Base-by-base conservation (phyloP, 345 rosid genomes). In the Microthlaspi erraticum region DNA sequence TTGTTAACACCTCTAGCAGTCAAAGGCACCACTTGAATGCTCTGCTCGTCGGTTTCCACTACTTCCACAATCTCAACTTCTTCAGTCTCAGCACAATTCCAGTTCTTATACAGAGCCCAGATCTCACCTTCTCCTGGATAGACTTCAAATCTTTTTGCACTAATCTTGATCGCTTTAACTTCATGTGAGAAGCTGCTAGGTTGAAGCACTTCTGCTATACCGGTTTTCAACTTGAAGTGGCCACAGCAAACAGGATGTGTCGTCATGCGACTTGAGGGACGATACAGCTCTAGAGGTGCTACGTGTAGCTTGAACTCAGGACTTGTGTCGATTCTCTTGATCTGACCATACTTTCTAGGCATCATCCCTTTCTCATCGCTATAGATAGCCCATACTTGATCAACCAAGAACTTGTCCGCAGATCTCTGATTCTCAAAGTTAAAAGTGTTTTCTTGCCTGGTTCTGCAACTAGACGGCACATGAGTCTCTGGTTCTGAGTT, bases 341-440 rank as follows among this genome's bases (percentile, higher is more conserved):
- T 76, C 69, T 73, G 84, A 66, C 60, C 85, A 70, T 86, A 86
- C 54, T 54, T 72, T 76, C 59, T 82, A 1, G 88, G 88, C 70
- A 82, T 63, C 70, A 82, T 63, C 73, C 70, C 77, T 71, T 79
- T 76, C 14, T 52, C 64, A 60, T 38, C 63, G n/a, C 74, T 66
- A 49, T 65, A 77, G 10, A 82, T n/a, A 31, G 87, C 84, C 91
- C 91, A 86, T 23, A 84, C 43, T 64, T 86, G 88, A 72, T 19
- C 72, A 46, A 66, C 20, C 64, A 64, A 61, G 52, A 84, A 85
- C 10, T 75, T 84, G 38, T 77, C 85, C 74, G 32, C 50, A 3
- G 80, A 72, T 76, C 67, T 84, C 71, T 77, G 82, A 14, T 10
- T 63, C 79, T 75, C 77, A 10, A 88, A 85, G 63, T 80, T 63